Evolutionary conservation across 2,329 filamentous ascomycete genomes (phyloP).

Genomic region (Cercospora beticola): DNA sequence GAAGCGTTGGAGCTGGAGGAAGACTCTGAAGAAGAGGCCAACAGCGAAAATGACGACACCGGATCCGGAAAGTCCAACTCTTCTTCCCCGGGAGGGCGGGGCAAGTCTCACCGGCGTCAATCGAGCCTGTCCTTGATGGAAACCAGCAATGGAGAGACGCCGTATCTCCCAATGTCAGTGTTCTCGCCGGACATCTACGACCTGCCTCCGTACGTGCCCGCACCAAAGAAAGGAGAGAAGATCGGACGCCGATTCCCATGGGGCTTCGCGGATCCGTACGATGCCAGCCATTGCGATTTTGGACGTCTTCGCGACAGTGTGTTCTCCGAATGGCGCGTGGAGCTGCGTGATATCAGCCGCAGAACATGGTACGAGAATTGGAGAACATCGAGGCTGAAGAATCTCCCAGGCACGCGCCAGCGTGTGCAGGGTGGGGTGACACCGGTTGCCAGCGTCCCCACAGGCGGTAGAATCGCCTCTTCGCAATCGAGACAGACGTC

Average conservation of each 20-base stretch:
- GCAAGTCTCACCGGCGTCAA: slow-evolving; percentile 28
- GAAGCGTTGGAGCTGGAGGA: slow-evolving; percentile 82
- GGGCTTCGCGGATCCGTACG: slow-evolving; percentile 94
- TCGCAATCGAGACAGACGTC: slow-evolving; percentile 19
- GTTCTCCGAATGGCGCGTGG: slow-evolving; percentile 88
- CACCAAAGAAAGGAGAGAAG: slow-evolving; percentile 52
- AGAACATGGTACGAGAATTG: slow-evolving; percentile 96
- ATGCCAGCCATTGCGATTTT: slow-evolving; percentile 91
- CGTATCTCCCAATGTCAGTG: slow-evolving; percentile 84
- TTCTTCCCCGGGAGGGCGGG: slow-evolving; percentile 26
- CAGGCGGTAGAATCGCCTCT: slow-evolving; percentile 30
- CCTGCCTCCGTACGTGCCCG: slow-evolving; percentile 54
- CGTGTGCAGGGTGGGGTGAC: slow-evolving; percentile 39
- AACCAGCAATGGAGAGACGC: slow-evolving; percentile 48
- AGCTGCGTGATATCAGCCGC: slow-evolving; percentile 84
- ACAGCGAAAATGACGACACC: slow-evolving; percentile 52
- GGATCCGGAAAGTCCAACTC: slow-evolving; percentile 37
- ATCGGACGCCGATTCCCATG: slow-evolving; percentile 90
- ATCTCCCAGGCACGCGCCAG: slow-evolving; percentile 31
- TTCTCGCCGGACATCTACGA: slow-evolving; percentile 93
- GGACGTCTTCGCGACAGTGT: slow-evolving; percentile 84
- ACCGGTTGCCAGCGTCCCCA: slow-evolving; percentile 36
- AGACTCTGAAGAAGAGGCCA: slow-evolving; percentile 55
- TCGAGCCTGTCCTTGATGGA: slow-evolving; percentile 25
- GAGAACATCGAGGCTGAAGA: slow-evolving; percentile 63